Conservation (phyloP, 352 stramenopile species). For the Aphanomyces euteiches region DNA sequence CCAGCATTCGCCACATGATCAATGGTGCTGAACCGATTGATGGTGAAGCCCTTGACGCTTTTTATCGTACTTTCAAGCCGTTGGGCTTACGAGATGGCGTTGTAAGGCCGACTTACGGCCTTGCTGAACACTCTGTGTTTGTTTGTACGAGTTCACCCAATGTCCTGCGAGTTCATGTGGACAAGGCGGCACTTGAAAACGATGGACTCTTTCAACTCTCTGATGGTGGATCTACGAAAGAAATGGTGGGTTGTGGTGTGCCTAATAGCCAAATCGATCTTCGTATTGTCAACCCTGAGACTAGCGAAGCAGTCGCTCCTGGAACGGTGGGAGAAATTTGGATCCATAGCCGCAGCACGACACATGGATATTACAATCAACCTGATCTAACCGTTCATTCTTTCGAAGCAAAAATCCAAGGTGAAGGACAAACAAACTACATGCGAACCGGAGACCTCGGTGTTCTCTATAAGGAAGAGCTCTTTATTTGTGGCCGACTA, state of each 20-base stretch:
- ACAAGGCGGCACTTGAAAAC: slow-evolving; percentile 87
- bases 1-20: slow-evolving; percentile 93
- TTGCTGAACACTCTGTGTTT: slow-evolving; percentile 99
- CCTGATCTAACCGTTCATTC: slow-evolving; percentile 71
- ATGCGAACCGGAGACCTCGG: slow-evolving; percentile 96
- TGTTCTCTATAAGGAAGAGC: slow-evolving; percentile 93
- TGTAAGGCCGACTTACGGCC: slow-evolving; percentile 97
- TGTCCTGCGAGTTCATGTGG: slow-evolving; percentile 65
- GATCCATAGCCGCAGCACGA: slow-evolving; percentile 89
- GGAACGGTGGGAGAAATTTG: slow-evolving; percentile 84
- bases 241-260: slow-evolving; percentile 94
- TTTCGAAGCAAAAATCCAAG: slow-evolving; percentile 84
- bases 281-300: slow-evolving; percentile 90
- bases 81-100: slow-evolving; percentile 84
- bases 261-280: slow-evolving; percentile 90
- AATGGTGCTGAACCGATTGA: slow-evolving; percentile 98
- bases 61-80: slow-evolving; percentile 84
- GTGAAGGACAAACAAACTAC: slow-evolving; percentile 51
- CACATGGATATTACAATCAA: slow-evolving; percentile 91
- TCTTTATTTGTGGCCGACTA: slow-evolving; percentile 97
- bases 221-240: slow-evolving; percentile 35
- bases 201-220: slow-evolving; percentile 39
- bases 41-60: slow-evolving; percentile 76
- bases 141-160: slow-evolving; percentile 92
- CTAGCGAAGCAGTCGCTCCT: slow-evolving; percentile 39